Evolutionary conservation across 352 stramenopile species (phyloP).

Genomic region (Lagenidium giganteum): DNA sequence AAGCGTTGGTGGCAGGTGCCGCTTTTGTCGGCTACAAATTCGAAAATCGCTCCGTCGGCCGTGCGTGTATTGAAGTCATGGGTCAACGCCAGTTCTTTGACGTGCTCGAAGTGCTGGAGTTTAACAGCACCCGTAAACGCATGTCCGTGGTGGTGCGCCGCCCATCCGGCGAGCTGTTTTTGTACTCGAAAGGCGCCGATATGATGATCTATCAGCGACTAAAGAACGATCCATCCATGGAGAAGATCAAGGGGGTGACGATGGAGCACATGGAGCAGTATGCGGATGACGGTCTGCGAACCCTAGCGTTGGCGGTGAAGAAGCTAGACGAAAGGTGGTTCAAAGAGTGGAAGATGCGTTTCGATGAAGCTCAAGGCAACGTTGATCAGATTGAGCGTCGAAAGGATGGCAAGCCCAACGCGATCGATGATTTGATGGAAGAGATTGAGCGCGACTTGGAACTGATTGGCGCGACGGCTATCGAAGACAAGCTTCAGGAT

Average conservation of each 20-base stretch:
- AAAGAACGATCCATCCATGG: conserved; percentile 37
- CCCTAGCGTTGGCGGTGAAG: conserved; percentile 75
- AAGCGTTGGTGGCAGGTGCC: conserved; percentile 75
- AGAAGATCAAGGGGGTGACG: conserved; percentile 49
- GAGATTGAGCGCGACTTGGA: conserved; percentile 78
- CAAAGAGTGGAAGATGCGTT: conserved; percentile 63
- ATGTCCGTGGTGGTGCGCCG: conserved; percentile 72
- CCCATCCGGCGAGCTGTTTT: conserved; percentile 40
- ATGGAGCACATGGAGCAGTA: conserved; percentile 81
- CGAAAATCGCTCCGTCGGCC: conserved; percentile 45
- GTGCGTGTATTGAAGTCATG: conserved; percentile 36
- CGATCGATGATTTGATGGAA: conserved; percentile 73
- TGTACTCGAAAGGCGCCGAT: conserved; percentile 91
- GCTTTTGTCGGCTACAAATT: conserved; percentile 72
- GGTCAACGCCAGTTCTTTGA: conserved; percentile 50
- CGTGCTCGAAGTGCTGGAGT: conserved; percentile 70
- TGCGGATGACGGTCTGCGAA: conserved; percentile 80
- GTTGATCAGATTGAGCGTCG: conserved; percentile 71
- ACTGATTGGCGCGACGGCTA: conserved; percentile 87
- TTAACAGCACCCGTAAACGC: conserved; percentile 73
- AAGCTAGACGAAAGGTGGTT: conserved; percentile 64
- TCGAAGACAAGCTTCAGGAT: conserved; percentile 91
- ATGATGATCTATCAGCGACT: conserved; percentile 89
- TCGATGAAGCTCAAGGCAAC: conserved; percentile 63
- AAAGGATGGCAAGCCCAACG: conserved; percentile 75